phyloP scores from a whole-genome alignment of 2,329 filamentous ascomycete genomes.

The Cladosporium colombiae region DNA sequence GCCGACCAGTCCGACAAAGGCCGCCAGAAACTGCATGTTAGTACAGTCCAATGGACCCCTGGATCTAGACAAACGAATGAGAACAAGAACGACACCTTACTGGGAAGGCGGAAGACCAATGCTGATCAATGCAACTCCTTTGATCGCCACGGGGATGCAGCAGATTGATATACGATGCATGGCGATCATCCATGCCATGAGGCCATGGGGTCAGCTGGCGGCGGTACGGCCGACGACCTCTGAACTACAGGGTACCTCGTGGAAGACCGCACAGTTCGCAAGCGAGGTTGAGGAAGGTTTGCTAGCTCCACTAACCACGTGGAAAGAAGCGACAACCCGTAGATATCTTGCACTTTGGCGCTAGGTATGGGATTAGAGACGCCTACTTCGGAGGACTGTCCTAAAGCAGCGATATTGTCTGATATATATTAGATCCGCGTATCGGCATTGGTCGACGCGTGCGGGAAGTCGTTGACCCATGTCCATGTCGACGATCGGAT shows the following conservation, averaged over 20 bases:
- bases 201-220: not conserved
- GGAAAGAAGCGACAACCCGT: not conserved
- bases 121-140: not conserved
- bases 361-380: not conserved
- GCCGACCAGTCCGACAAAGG: not conserved
- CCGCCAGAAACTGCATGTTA: conserved; percentile 6
- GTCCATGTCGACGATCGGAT: not conserved
- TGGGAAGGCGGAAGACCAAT: not conserved
- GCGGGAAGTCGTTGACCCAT: not conserved
- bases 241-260: not conserved
- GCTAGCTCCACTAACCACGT: not conserved
- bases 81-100: not conserved
- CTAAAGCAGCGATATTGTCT: not conserved
- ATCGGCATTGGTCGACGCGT: not conserved
- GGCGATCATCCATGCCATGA: not conserved
- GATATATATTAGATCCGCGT: not conserved
- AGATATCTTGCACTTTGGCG: not conserved
- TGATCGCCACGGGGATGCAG: conserved; percentile 1
- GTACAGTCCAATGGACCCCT: not conserved
- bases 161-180: conserved; percentile 5
- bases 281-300: not conserved
- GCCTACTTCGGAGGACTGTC: not conserved
- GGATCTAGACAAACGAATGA: not conserved
- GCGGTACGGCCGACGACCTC: not conserved
- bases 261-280: not conserved